Evolutionary conservation across 176 grass and related monocot genomes (phyloP).

Genomic region (Aechmea fasciata): DNA sequence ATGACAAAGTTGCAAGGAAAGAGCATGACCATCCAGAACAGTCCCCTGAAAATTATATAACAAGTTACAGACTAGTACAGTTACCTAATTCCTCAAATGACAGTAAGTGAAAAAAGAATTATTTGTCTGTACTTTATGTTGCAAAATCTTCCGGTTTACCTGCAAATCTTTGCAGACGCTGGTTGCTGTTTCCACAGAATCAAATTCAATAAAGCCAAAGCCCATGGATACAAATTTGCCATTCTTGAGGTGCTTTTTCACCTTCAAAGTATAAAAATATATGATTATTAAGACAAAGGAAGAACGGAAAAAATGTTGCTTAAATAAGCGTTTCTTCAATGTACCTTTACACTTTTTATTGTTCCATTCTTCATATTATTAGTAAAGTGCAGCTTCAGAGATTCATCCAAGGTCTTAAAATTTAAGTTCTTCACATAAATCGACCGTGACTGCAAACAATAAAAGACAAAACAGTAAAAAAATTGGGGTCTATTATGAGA

Average conservation of each 20-base stretch:
- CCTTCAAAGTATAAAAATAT: constrained; percentile 36
- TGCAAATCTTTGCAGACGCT: constrained; percentile 85
- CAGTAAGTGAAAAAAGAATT: constrained; percentile 2
- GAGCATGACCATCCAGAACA: constrained; percentile 89
- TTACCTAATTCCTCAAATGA: not conserved
- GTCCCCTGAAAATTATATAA: constrained; percentile 39
- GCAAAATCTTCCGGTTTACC: constrained; percentile 26
- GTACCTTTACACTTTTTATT: constrained; percentile 85
- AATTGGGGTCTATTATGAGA: too few species aligned
- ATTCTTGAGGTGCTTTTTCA: constrained; percentile 82
- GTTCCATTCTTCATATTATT: constrained; percentile 56
- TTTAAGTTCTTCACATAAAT: constrained; percentile 95
- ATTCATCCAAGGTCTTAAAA: constrained; percentile 85
- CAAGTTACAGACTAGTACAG: not conserved
- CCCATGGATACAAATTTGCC: constrained; percentile 93
- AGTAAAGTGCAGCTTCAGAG: constrained; percentile 66
- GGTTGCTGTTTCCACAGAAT: constrained; percentile 79
- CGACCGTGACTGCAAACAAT: constrained; percentile 71
- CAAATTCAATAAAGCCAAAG: constrained; percentile 94
- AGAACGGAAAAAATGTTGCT: not conserved
- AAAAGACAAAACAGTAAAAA: constrained; percentile 5
- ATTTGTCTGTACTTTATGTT: not conserved
- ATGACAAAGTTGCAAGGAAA: constrained; percentile 90
- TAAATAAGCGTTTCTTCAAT: not conserved
- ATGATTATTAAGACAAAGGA: constrained; percentile 12